Evolutionary conservation across 352 stramenopile species (phyloP).

Genomic region (Globisporangium nagaii): DNA sequence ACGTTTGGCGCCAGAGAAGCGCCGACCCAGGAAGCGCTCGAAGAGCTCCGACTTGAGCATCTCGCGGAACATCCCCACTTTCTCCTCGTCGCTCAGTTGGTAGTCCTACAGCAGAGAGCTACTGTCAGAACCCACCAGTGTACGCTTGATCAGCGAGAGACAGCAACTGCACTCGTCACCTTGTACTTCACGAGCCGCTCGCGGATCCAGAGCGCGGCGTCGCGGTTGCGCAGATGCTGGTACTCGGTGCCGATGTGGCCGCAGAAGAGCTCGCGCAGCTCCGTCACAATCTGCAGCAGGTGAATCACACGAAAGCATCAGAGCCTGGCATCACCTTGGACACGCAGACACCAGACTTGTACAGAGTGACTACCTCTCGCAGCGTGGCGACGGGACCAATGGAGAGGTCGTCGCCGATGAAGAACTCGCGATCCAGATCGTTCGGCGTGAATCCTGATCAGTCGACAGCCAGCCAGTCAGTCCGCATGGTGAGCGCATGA

Average conservation of each 20-base stretch:
- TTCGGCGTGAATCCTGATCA: slow-evolving; percentile 85
- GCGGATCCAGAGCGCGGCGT: slow-evolving; percentile 84
- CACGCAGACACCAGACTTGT: too few species aligned
- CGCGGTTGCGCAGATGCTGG: slow-evolving; percentile 95
- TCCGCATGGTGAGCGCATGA: neutral
- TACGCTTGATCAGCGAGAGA: neutral
- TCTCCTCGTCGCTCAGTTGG: slow-evolving; percentile 79
- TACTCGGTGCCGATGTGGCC: slow-evolving; percentile 97
- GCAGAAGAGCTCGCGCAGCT: slow-evolving; percentile 96
- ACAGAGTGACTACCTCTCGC: too few species aligned
- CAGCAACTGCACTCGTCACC: slow-evolving; percentile 11
- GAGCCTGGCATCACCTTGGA: neutral
- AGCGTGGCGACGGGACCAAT: slow-evolving; percentile 80
- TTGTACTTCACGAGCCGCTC: slow-evolving; percentile 65
- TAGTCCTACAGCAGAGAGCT: too few species aligned
- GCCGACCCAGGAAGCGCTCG: slow-evolving; percentile 96
- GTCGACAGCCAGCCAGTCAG: neutral
- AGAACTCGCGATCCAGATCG: slow-evolving; percentile 90
- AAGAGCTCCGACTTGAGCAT: slow-evolving; percentile 96
- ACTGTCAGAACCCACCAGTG: too few species aligned
- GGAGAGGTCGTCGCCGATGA: slow-evolving; percentile 85
- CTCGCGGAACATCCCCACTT: slow-evolving; percentile 92
- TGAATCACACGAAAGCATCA: neutral
- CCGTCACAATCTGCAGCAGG: slow-evolving; percentile 83
- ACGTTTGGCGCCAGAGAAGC: slow-evolving; percentile 93